These are phyloP conservation scores for Lentinus tigrinus DNA, from an alignment of 768 basidiomycete genomes.

Conservation along the genomic window DNA sequence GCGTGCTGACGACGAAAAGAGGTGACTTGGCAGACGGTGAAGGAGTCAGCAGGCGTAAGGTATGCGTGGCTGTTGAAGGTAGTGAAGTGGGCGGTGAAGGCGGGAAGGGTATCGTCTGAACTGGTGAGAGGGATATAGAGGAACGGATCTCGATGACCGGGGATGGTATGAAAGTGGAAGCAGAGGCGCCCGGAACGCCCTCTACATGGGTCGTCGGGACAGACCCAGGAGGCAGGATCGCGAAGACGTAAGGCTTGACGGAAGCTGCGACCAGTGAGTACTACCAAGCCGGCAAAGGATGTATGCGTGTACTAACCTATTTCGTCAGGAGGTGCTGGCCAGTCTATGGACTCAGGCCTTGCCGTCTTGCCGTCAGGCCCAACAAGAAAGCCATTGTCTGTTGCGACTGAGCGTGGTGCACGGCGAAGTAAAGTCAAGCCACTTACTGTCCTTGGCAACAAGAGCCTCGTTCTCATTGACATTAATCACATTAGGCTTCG, in stretches of 20 bases:
- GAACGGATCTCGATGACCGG: constrained; percentile 72
- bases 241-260: constrained; percentile 75
- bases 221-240: constrained; percentile 69
- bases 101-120: constrained; percentile 67
- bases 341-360: constrained; percentile 53
- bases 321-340: constrained; percentile 84
- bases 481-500: constrained; percentile 59
- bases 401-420: neutral
- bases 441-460: constrained; percentile 78
- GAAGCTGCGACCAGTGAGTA: constrained; percentile 40
- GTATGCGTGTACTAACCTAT: constrained; percentile 44
- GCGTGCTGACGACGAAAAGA: constrained; percentile 66
- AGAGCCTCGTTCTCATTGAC: constrained; percentile 63
- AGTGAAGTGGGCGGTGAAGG: constrained; percentile 37
- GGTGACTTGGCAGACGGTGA: constrained; percentile 54
- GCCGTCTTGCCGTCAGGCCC: constrained; percentile 57
- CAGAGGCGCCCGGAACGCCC: constrained; percentile 22
- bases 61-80: constrained; percentile 24
- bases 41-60: constrained; percentile 64
- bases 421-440: neutral
- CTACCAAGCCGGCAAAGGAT: neutral
- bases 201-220: constrained; percentile 37
- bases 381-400: constrained; percentile 71
- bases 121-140: constrained; percentile 57
- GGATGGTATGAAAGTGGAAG: constrained; percentile 47